Evolutionary conservation across 2,329 filamentous ascomycete species (phyloP).

Genomic region (Cercospora berteroae): DNA sequence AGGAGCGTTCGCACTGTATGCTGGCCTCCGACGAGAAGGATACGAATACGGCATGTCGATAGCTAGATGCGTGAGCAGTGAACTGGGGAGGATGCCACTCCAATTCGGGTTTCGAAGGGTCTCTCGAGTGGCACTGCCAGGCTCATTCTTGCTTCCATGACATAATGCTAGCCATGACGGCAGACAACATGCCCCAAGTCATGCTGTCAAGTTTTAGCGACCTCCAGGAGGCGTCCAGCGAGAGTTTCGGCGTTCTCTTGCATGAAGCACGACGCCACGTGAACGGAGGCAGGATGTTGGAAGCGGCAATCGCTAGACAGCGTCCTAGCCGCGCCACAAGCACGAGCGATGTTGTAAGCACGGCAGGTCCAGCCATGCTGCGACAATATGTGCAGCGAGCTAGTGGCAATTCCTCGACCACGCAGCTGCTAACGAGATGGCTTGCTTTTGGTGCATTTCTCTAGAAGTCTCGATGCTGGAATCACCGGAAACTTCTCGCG

Average conservation of each 20-base stretch:
- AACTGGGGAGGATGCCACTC: background rate
- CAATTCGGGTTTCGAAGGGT: background rate
- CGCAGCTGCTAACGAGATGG: background rate
- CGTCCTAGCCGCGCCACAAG: background rate
- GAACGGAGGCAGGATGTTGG: background rate
- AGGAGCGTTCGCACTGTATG: slow-evolving; percentile 2
- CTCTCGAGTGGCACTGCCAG: background rate
- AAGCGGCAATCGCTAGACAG: background rate
- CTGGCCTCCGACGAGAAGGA: background rate
- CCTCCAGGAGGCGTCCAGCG: background rate
- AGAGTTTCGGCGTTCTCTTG: background rate
- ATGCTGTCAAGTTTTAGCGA: background rate
- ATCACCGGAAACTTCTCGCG: background rate
- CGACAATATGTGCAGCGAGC: background rate
- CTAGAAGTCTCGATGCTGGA: background rate
- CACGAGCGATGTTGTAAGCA: background rate
- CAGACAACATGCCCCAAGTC: background rate
- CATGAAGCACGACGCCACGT: background rate
- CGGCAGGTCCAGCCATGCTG: background rate
- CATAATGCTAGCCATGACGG: background rate
- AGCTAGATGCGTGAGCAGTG: background rate
- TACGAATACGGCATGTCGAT: background rate
- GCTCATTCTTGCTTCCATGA: background rate
- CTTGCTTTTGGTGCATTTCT: background rate
- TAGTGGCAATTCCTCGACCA: background rate